Evolutionary conservation across 179 eudicot genomes (phyloP).

Genomic region (Spinacia oleracea): DNA sequence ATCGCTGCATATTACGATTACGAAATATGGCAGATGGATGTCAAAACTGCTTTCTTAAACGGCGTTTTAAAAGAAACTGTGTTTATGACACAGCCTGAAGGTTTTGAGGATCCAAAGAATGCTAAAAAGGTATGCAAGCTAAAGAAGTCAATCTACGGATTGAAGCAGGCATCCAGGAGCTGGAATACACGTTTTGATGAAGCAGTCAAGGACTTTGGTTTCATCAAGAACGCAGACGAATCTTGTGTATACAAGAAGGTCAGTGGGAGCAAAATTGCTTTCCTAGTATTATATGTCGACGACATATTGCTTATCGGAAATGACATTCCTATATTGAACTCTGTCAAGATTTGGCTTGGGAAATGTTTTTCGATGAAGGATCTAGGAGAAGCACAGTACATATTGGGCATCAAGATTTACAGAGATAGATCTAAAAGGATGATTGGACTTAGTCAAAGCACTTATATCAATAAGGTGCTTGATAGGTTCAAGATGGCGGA

Average conservation of each 20-base stretch:
- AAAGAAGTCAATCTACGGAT: too few species aligned
- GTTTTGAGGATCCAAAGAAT: too few species aligned
- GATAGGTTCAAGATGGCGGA: not conserved
- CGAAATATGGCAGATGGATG: not conserved
- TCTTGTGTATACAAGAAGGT: not conserved
- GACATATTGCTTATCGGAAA: too few species aligned
- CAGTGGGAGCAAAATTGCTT: not conserved
- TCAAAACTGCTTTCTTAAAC: not conserved
- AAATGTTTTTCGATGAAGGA: not conserved
- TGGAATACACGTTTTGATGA: not conserved
- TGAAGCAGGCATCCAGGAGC: too few species aligned
- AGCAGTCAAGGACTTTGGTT: not conserved
- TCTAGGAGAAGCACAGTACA: not conserved
- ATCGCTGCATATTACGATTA: too few species aligned
- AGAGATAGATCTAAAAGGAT: not conserved
- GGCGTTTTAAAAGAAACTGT: not conserved
- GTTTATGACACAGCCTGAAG: too few species aligned
- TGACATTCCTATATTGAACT: too few species aligned
- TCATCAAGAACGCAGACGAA: not conserved
- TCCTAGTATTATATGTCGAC: too few species aligned
- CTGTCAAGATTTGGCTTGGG: too few species aligned
- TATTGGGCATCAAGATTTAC: too few species aligned
- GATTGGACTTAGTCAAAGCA: not conserved
- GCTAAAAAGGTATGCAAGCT: too few species aligned
- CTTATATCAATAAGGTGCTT: not conserved